Base-by-base conservation (phyloP, 2,329 filamentous ascomycete species). In the Fusarium camptoceras region DNA sequence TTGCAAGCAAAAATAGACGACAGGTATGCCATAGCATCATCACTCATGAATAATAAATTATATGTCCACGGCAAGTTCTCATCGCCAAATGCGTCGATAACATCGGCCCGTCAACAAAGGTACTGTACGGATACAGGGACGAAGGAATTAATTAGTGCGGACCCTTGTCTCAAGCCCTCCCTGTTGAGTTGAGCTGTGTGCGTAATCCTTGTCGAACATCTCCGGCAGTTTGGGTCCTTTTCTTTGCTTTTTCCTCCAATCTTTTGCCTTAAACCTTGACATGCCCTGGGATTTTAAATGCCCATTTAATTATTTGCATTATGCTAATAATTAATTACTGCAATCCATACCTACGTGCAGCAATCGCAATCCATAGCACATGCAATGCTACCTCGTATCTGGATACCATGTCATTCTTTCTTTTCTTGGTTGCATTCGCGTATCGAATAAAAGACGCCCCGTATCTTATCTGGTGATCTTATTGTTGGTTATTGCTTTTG, bases 341-440 rank as follows among this genome's bases (percentile, higher is more conserved):
- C 20, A 34, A 12, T 51, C 16, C 49, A 43, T 61, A 55, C 54
- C 30, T 18, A 46, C 39, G 20, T 10, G 8, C 28, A 10, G 10
- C 12, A 42, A 37, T 30, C 27, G 37, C 12, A 42, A 37, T 30
- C 27, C 30, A 34, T 16, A 15, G 16, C 28, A 47, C 5, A 30
- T 51, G 28, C 39, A n/a, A n/a, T 43, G 47, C 22, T 14, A 61
- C 39, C 59, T 30, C 25, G 56, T 46, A 20, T 34, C 31, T 28
- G 18, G 22, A 16, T 18, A 39, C 30, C 43, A 37, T 34, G 55
- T 27, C 18, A 37, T 37, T 37, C 5, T 44, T 25, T 53, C 49
- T 42, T 27, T 30, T 51, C 24, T 54, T 44, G 37, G 53, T 57
- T 49, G 41, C 54, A 54, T 55, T 70, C 67, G 67, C 67, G 63